These are phyloP conservation scores for Mycena epipterygia DNA, from an alignment of 768 basidiomycete species.

Conservation along the genomic window DNA sequence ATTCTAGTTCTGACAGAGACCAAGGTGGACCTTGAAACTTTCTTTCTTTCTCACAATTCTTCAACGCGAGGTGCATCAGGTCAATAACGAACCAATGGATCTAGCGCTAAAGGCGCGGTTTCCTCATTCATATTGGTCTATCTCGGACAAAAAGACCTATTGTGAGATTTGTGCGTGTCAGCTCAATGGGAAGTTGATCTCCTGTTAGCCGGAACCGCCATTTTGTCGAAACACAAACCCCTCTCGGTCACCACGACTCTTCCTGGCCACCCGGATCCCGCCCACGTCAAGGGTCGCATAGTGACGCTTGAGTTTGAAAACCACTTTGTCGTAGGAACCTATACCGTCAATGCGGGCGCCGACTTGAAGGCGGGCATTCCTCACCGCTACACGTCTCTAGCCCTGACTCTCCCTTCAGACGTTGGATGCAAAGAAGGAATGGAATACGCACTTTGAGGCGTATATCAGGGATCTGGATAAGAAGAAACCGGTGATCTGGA, in stretches of 20 bases:
- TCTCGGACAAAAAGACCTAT: constrained; percentile 84
- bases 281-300: constrained; percentile 79
- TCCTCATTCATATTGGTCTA: constrained; percentile 83
- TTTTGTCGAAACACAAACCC: constrained; percentile 84
- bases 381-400: not conserved
- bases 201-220: constrained; percentile 79
- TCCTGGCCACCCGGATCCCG: constrained; percentile 81
- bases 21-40: constrained; percentile 69
- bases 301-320: constrained; percentile 85
- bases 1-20: constrained; percentile 89
- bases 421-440: constrained; percentile 79
- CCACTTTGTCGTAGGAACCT: constrained; percentile 81
- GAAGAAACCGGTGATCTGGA: constrained; percentile 90
- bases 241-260: constrained; percentile 73
- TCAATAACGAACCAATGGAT: constrained; percentile 78
- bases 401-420: constrained; percentile 60
- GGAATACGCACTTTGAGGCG: constrained; percentile 83
- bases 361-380: constrained; percentile 71
- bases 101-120: constrained; percentile 69
- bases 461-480: constrained; percentile 82
- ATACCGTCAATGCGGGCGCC: constrained; percentile 87
- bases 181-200: not conserved
- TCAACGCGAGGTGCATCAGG: constrained; percentile 56
- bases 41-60: constrained; percentile 3
- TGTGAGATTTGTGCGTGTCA: constrained; percentile 55